Base-by-base conservation (phyloP, 768 basidiomycete species). In the Tricholoma sp. region DNA sequence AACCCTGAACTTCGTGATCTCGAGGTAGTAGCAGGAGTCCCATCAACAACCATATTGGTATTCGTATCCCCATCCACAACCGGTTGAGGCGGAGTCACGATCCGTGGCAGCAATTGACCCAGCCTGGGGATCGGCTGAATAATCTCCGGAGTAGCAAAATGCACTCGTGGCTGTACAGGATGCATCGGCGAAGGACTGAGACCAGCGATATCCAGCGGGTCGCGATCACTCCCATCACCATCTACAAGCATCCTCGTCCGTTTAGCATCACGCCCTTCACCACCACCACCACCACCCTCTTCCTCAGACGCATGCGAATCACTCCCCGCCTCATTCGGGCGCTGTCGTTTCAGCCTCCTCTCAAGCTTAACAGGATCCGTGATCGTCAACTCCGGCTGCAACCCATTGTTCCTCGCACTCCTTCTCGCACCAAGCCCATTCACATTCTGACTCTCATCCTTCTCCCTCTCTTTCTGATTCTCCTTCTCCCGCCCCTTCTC, bases 361-460 rank as follows among this genome's bases (percentile, higher is more conserved):
- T 93, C 91, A 6, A 94, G 75, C 63, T 83, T 79, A 24, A 83
- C 79, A 14, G 88, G 86, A 64, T 91, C 91, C 2, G 88, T 89
- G 56, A 91, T 87, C 5, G 77, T 62, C 34, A 88, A 71, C 65
- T 94, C 91, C 3, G 84, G 86, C 55, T 83, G 75, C 56, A 81
- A 79, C 1, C 91, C 91, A 65, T 83, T 90, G 55, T 84, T 77
- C 41, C 92, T 79, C 2, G 87, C 84, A 61, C 89, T 91, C 60
- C 89, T 76, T 57, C 91, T 74, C 1, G 80, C 77, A n/a, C 79
- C 84, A 12, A 79, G 77, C 32, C 78, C 74, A 56, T 78, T 63
- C 0, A 62, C 67, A 35, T 66, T 68, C 61, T 64, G 74, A 67
- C 43, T 69, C 60, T 3, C 34, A 18, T 66, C 69, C 54, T 73